phyloP scores from a whole-genome alignment of 805 yeast species.

The Cyberlindnera subsufficiens region DNA sequence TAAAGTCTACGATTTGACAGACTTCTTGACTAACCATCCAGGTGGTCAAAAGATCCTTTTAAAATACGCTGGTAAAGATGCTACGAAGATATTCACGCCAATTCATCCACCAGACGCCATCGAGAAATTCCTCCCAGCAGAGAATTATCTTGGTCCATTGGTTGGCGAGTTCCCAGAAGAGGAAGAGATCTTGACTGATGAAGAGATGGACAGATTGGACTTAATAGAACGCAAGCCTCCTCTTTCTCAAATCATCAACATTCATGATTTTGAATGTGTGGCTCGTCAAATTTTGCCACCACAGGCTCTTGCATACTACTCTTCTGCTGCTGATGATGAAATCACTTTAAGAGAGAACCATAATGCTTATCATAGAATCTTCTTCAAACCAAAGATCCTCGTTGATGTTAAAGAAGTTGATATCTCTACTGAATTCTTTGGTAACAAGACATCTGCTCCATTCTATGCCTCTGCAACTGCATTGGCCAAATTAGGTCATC shows the following conservation, averaged over 20 bases:
- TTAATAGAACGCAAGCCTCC: constrained; percentile 55
- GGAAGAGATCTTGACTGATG: constrained; percentile 27
- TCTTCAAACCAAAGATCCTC: constrained; percentile 78
- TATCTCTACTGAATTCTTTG: constrained; percentile 66
- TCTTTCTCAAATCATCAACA: constrained; percentile 61
- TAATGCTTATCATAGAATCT: constrained; percentile 79
- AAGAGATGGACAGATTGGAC: constrained; percentile 38
- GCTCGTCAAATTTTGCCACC: constrained; percentile 75
- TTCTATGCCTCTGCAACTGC: constrained; percentile 93
- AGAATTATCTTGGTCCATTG: constrained; percentile 58
- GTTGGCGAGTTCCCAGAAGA: constrained; percentile 31
- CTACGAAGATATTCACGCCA: constrained; percentile 79
- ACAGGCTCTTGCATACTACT: constrained; percentile 89
- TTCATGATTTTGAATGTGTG: constrained; percentile 82
- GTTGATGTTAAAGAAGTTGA: constrained; percentile 79
- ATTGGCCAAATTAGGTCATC: constrained; percentile 84
- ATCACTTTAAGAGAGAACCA: constrained; percentile 87
- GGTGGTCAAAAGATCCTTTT: constrained; percentile 69
- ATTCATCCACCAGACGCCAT: constrained; percentile 88
- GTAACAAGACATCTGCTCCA: constrained; percentile 65
- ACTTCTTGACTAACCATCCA: constrained; percentile 76
- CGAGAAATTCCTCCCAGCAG: constrained; percentile 49
- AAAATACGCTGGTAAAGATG: constrained; percentile 80
- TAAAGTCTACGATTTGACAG: constrained; percentile 55
- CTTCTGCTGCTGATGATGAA: constrained; percentile 92